Conservation (phyloP, 768 basidiomycete species). For the Trametes punicea region DNA sequence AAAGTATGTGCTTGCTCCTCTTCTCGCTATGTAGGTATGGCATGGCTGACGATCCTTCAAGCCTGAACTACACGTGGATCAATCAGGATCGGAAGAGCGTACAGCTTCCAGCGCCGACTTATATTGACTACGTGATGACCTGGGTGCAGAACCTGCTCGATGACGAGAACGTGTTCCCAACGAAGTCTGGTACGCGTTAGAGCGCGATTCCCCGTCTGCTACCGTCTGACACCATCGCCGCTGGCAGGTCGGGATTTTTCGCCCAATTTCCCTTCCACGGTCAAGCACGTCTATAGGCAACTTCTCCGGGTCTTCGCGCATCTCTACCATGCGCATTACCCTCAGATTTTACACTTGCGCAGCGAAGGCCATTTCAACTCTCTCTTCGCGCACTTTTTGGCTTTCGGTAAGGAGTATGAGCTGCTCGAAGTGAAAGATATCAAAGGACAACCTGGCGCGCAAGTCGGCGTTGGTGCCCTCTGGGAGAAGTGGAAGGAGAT, state of each 20-base stretch:
- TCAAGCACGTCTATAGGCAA: constrained; percentile 94
- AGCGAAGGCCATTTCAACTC: constrained; percentile 96
- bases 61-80: constrained; percentile 93
- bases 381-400: constrained; percentile 95
- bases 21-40: background rate
- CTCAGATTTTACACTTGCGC: constrained; percentile 86
- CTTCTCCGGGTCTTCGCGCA: constrained; percentile 96
- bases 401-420: constrained; percentile 93
- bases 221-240: background rate
- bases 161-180: constrained; percentile 92
- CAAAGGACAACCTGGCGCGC: constrained; percentile 56
- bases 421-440: constrained; percentile 87
- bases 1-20: constrained; percentile 49
- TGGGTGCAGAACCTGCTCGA: constrained; percentile 93
- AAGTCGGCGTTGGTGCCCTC: constrained; percentile 72
- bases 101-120: constrained; percentile 87
- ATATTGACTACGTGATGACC: constrained; percentile 98
- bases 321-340: constrained; percentile 93
- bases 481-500: constrained; percentile 91
- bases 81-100: constrained; percentile 89
- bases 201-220: background rate
- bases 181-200: constrained; percentile 74
- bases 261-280: constrained; percentile 80
- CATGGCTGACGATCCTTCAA: constrained; percentile 27
- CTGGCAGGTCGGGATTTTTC: constrained; percentile 82